phyloP scores from a whole-genome alignment of 1,284 basidiomycete species.

The Phylloporus sp. region DNA sequence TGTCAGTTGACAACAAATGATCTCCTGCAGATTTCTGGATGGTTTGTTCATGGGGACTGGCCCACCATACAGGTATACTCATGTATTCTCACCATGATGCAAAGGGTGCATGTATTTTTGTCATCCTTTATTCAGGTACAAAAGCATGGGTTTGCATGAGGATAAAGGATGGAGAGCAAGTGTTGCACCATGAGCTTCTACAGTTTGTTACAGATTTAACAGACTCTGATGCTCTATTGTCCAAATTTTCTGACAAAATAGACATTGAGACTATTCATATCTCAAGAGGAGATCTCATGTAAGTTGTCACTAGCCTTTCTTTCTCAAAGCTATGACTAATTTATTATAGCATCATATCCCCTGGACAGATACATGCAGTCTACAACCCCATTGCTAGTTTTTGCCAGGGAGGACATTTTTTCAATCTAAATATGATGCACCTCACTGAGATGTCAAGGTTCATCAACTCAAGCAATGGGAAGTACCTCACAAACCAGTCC shows the following conservation, averaged over 20 bases:
- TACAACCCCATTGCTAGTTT: not conserved
- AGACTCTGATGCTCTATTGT: not conserved
- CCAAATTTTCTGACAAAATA: not conserved
- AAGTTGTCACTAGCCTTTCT: not conserved
- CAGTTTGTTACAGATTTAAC: too few relatives aligned
- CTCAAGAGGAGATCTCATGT: not conserved
- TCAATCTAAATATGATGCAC: conserved; percentile 6
- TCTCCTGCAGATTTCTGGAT: not conserved
- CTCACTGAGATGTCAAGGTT: conserved; percentile 7
- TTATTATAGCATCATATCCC: not conserved
- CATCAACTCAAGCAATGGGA: not conserved
- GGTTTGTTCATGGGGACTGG: not conserved
- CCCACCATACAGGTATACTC: not conserved
- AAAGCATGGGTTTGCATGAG: not conserved
- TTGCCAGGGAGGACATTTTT: not conserved
- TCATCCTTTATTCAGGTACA: not conserved
- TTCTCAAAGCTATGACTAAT: not conserved
- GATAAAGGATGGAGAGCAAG: not conserved
- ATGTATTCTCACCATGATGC: not conserved
- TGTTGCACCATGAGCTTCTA: not conserved
- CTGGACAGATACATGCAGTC: not conserved
- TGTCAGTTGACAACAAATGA: not conserved
- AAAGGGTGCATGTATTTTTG: not conserved
- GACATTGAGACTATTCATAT: not conserved
- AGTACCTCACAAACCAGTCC: not conserved